A percentile compares a stretch with the other conserved stretches of the same genome.
These are phyloP conservation scores for Dentipellis sp. DNA, from an alignment of 768 basidiomycete species.

Conservation along the genomic window DNA sequence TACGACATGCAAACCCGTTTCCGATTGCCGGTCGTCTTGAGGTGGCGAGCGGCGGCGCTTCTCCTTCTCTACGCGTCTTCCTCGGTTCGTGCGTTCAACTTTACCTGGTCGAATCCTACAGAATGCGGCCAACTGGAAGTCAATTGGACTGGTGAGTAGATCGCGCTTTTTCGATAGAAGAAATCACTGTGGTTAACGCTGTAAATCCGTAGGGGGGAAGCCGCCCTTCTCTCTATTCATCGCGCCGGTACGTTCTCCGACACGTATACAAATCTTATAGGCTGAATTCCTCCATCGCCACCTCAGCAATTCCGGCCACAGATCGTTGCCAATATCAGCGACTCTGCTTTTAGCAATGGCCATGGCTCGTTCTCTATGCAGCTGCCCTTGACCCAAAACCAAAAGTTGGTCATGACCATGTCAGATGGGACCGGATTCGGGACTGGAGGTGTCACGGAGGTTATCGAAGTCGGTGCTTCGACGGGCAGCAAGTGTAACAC, in stretches of 20 bases:
- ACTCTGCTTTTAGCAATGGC: constrained; percentile 42
- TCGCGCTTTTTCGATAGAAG: neutral
- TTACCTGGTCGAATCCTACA: constrained; percentile 32
- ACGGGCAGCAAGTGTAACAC: constrained; percentile 39
- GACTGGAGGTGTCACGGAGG: constrained; percentile 46
- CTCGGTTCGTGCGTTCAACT: constrained; percentile 31
- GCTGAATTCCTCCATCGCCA: neutral
- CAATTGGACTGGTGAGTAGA: constrained; percentile 49
- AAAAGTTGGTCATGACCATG: constrained; percentile 49
- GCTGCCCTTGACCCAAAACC: constrained; percentile 30
- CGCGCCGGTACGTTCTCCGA: constrained; percentile 2
- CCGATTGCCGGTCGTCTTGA: too few relatives aligned
- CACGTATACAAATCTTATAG: neutral
- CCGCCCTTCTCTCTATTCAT: constrained; percentile 6
- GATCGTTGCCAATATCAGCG: constrained; percentile 44
- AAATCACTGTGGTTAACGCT: neutral
- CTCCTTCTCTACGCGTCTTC: neutral
- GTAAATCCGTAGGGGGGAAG: constrained; percentile 5
- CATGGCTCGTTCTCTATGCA: constrained; percentile 41
- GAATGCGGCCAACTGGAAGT: constrained; percentile 56
- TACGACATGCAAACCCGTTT: too few relatives aligned
- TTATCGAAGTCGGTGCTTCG: constrained; percentile 38
- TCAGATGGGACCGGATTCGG: constrained; percentile 66
- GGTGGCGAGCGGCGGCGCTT: neutral
- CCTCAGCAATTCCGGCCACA: constrained; percentile 45